phyloP scores from a whole-genome alignment of 2,329 filamentous ascomycete genomes.

The Cytospora piceicola region DNA sequence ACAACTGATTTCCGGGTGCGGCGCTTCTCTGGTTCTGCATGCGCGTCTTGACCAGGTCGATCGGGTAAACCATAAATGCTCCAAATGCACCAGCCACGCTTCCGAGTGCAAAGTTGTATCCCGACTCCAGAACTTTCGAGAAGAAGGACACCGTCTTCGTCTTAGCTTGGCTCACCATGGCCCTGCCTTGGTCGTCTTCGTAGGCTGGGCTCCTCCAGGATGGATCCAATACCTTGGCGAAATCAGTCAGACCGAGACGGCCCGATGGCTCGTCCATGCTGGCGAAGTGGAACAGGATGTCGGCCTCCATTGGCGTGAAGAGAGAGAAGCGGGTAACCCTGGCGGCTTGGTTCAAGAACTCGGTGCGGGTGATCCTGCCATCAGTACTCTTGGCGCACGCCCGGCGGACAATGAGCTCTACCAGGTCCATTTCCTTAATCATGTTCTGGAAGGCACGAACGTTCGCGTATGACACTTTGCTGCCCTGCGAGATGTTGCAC shows the following conservation, averaged over 20 bases:
- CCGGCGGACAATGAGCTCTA: constrained; percentile 89
- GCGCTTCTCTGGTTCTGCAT: constrained; percentile 94
- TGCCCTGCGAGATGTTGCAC: constrained; percentile 90
- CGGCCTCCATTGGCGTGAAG: constrained; percentile 98
- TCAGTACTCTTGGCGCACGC: constrained; percentile 82
- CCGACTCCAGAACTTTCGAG: constrained; percentile 71
- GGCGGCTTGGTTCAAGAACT: constrained; percentile 93
- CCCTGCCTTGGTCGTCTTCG: constrained; percentile 49
- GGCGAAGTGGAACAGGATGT: constrained; percentile 98
- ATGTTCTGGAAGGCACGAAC: constrained; percentile 98
- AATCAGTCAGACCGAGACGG: constrained; percentile 79
- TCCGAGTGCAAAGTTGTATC: constrained; percentile 88
- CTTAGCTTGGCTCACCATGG: constrained; percentile 50
- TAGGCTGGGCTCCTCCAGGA: constrained; percentile 77
- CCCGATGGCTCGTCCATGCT: constrained; percentile 89
- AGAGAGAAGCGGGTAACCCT: constrained; percentile 90
- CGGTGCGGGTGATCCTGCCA: constrained; percentile 89
- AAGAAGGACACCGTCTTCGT: constrained; percentile 62
- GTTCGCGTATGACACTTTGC: constrained; percentile 96
- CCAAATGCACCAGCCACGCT: constrained; percentile 94
- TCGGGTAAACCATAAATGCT: constrained; percentile 99
- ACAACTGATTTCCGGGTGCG: constrained; percentile 82
- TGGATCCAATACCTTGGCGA: constrained; percentile 92
- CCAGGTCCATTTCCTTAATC: constrained; percentile 95
- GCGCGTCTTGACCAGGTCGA: constrained; percentile 96